Evolutionary conservation across 495 filamentous ascomycete species (phyloP), one percentile per base, ranked within the genome.

Genomic region (Penicillium odoratum): DNA sequence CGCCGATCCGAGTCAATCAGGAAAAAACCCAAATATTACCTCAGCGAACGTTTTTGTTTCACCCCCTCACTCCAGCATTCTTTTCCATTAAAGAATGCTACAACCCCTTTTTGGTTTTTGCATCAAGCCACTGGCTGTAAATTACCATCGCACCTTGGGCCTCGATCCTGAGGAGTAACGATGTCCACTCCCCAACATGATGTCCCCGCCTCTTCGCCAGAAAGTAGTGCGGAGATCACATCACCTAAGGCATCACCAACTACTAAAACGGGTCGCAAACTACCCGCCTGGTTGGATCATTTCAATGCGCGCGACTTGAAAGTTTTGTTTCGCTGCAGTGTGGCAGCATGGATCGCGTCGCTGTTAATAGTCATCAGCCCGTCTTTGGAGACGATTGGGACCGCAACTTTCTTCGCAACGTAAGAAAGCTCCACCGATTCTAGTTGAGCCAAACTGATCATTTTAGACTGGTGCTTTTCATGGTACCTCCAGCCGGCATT

Each of bases 281-380:
- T 78, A 47, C 76, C 76, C 3, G 53, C 57, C 26, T 76, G 66
- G 57, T 62, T 78, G 21, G 69, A 78, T 51, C 76, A 79, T 54
- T 78, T 78, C 71, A 77, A 77, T 64, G 69, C 57, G 6, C 73
- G 70, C 60, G 75, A 79, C 48, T 60, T 80, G 34, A 78, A 79
- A 64, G 65, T 72, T 18, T 59, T 77, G 21, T 75, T 78, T 53
- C 74, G 76, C 31, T 80, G 76, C 43, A 71, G 66, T 47, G 62
- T 74, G 5, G 75, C 72, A 6, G 70, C 67, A 26, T 80, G 76
- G 76, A 70, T 78, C 42, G 72, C 71, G 1, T 67, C 63, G 4
- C 58, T 80, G 38, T 58, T 80, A 58, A 72, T 79, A 10, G 69
- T 78, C 31, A 80, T 80, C 48, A 49, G 36, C 8, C 70, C 75